Conservation (phyloP, 1,284 basidiomycete genomes). For the Vanrija pseudolonga region DNA sequence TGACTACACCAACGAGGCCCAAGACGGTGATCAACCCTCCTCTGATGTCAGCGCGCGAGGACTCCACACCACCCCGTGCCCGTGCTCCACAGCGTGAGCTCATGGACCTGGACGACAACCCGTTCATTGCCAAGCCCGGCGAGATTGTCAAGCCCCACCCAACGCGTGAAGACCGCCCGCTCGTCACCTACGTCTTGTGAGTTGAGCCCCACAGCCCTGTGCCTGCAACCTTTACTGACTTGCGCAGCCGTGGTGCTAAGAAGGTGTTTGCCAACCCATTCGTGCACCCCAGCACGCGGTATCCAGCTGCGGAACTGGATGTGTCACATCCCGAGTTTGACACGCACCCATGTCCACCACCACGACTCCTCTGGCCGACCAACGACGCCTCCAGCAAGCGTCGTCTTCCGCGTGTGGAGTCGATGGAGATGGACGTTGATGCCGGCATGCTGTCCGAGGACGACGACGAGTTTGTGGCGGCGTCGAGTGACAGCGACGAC, state of each 20-base stretch:
- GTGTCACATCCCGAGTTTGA: constrained; percentile 38
- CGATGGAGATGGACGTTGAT: neutral
- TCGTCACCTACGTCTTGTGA: constrained; percentile 43
- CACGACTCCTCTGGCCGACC: constrained; percentile 38
- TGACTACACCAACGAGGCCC: neutral
- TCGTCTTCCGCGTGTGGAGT: neutral
- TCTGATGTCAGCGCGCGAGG: neutral
- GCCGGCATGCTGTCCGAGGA: neutral
- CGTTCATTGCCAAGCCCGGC: constrained; percentile 37
- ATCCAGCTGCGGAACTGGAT: constrained; percentile 27
- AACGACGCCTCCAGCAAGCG: neutral
- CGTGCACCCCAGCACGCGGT: constrained; percentile 18
- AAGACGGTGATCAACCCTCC: neutral
- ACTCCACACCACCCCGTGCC: neutral
- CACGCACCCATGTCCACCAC: constrained; percentile 37
- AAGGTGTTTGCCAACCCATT: constrained; percentile 45
- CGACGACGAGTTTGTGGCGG: constrained; percentile 8
- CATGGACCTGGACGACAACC: constrained; percentile 36
- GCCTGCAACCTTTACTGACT: neutral
- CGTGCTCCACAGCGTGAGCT: constrained; percentile 6
- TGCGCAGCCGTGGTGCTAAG: constrained; percentile 33
- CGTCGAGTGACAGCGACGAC: constrained; percentile 5
- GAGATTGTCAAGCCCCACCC: constrained; percentile 17
- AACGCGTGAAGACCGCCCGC: constrained; percentile 20
- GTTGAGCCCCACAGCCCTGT: neutral